Evolutionary conservation across 768 basidiomycete genomes (phyloP).

Genomic region (Asterophora parasitica): DNA sequence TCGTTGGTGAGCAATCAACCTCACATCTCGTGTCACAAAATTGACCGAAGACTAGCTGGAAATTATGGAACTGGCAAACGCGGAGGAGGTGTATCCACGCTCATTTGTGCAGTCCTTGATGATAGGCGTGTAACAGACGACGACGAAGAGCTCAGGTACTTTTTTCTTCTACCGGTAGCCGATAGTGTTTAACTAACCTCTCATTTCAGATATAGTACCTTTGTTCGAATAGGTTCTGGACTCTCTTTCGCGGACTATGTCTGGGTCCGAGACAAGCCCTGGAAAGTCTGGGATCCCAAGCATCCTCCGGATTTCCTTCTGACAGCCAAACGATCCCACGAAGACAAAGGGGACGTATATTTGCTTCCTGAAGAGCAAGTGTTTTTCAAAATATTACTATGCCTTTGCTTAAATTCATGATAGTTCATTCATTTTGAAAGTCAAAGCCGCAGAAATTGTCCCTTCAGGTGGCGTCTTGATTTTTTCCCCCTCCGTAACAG

Average conservation of each 20-base stretch:
- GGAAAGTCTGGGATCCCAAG: slow-evolving; percentile 77
- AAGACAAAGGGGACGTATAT: slow-evolving; percentile 89
- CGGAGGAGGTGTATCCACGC: slow-evolving; percentile 83
- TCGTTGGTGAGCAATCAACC: slow-evolving; percentile 60
- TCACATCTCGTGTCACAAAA: neutral
- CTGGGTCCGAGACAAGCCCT: slow-evolving; percentile 77
- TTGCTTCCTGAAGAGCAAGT: slow-evolving; percentile 83
- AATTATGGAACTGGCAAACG: slow-evolving; percentile 86
- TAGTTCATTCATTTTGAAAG: slow-evolving; percentile 89
- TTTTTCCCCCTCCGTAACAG: neutral
- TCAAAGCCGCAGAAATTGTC: slow-evolving; percentile 92
- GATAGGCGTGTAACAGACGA: slow-evolving; percentile 53
- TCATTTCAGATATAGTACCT: slow-evolving; percentile 66
- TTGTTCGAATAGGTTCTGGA: slow-evolving; percentile 89
- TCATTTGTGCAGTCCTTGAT: slow-evolving; percentile 87
- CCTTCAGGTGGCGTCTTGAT: slow-evolving; percentile 49
- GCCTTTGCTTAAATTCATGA: neutral
- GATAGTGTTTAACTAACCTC: neutral
- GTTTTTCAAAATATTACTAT: neutral
- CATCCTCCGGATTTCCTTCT: slow-evolving; percentile 66
- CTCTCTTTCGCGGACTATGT: slow-evolving; percentile 82
- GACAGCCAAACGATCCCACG: slow-evolving; percentile 53
- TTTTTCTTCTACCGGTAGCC: neutral
- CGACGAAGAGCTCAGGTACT: slow-evolving; percentile 63
- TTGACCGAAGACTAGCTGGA: slow-evolving; percentile 50